Conservation (phyloP, 768 basidiomycete species). For the Panaeolus cyanescens region DNA sequence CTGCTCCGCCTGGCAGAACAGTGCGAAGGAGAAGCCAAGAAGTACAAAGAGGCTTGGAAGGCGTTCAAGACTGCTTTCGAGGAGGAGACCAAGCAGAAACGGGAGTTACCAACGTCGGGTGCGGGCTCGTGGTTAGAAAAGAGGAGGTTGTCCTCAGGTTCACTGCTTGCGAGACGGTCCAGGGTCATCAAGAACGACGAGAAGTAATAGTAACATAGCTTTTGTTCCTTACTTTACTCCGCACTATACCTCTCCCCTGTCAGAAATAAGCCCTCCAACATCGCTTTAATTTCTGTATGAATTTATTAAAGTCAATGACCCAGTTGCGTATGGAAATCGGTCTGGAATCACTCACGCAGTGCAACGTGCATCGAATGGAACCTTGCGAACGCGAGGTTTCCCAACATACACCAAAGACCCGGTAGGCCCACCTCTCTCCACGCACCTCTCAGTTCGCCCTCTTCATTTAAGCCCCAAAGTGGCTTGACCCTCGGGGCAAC, state of each 20-base stretch:
- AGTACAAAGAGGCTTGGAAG: too few relatives aligned
- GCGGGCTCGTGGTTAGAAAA: too few relatives aligned
- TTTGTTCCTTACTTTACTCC: too few relatives aligned
- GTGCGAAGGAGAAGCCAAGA: too few relatives aligned
- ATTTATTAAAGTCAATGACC: background rate
- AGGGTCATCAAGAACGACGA: too few relatives aligned
- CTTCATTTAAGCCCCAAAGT: constrained; percentile 63
- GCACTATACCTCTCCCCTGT: constrained; percentile 5
- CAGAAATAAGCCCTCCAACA: constrained; percentile 42
- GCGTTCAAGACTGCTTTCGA: too few relatives aligned
- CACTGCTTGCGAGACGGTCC: too few relatives aligned
- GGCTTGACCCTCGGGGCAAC: constrained; percentile 42
- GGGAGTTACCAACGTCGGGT: too few relatives aligned
- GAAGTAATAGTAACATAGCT: too few relatives aligned
- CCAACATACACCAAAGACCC: constrained; percentile 63
- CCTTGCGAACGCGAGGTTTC: constrained; percentile 60
- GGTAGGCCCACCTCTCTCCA: constrained; percentile 46
- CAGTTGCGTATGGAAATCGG: background rate
- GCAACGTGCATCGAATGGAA: constrained; percentile 73
- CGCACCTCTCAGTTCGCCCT: constrained; percentile 60
- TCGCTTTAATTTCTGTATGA: constrained; percentile 66
- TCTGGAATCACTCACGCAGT: constrained; percentile 50
- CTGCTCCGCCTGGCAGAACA: too few relatives aligned
- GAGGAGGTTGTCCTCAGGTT: too few relatives aligned
- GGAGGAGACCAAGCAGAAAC: too few relatives aligned